Conservation (phyloP, 495 filamentous ascomycete species). For the Neurospora africana region DNA sequence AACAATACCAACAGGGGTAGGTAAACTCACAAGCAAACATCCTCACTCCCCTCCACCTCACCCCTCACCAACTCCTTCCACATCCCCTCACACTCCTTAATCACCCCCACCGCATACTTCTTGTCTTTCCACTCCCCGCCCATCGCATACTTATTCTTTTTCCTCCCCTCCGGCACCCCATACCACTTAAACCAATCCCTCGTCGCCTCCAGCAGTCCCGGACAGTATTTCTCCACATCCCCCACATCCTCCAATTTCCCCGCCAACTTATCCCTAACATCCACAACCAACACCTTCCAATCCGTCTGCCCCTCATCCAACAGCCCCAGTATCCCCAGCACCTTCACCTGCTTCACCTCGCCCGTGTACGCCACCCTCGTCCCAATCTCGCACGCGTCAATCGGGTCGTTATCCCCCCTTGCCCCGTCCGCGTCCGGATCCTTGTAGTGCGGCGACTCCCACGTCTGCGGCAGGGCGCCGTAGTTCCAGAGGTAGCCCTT, state of each 20-base stretch:
- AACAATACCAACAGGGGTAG: neutral
- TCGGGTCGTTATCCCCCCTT: conserved; percentile 17
- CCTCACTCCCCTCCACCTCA: conserved; percentile 4
- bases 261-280: conserved; percentile 17
- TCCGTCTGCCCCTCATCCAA: conserved; percentile 26
- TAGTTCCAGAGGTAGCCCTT: conserved; percentile 23
- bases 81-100: conserved; percentile 8
- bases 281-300: conserved; percentile 26
- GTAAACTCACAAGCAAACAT: conserved; percentile 7
- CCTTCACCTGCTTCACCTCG: conserved; percentile 17
- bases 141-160: conserved; percentile 10
- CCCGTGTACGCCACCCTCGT: conserved; percentile 1
- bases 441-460: conserved; percentile 11
- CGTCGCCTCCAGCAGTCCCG: conserved; percentile 17
- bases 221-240: conserved; percentile 17
- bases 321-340: conserved; percentile 22
- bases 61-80: conserved; percentile 16
- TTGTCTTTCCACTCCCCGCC: conserved; percentile 4
- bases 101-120: conserved; percentile 9
- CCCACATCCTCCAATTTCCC: conserved; percentile 13
- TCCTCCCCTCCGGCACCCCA: conserved; percentile 12
- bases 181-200: conserved; percentile 22
- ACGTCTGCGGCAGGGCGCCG: conserved; percentile 16
- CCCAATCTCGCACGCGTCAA: conserved; percentile 16
- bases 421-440: neutral